Percentiles rank a stretch among this genome's conserved stretches.
Conservation (phyloP, 2,329 filamentous ascomycete genomes). For the Diaporthe longicolla region DNA sequence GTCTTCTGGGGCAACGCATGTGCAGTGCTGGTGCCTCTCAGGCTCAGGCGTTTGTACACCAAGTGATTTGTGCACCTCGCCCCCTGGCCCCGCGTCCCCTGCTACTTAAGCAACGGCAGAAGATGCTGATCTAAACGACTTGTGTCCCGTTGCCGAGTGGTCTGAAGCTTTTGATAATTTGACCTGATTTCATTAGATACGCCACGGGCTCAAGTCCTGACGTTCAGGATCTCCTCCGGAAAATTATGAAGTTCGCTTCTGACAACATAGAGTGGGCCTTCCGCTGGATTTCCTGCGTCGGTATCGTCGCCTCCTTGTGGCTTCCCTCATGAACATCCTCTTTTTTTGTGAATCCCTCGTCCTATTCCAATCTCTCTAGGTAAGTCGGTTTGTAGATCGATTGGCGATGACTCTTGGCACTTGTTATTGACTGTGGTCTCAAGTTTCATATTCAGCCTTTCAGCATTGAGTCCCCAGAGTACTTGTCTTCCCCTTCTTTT, state of each 20-base stretch:
- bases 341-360: background rate
- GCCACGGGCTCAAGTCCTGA: background rate
- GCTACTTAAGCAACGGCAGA: background rate
- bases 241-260: background rate
- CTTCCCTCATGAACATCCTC: background rate
- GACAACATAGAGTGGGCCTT: background rate
- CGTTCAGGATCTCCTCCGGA: background rate
- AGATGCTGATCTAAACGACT: background rate
- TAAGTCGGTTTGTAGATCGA: background rate
- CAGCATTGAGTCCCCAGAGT: background rate
- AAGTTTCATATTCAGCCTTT: background rate
- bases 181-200: background rate
- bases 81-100: background rate
- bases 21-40: background rate
- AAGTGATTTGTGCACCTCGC: background rate
- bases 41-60: background rate
- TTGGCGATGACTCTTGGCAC: background rate
- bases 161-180: background rate
- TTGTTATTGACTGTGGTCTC: background rate
- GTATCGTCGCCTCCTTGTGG: background rate
- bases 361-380: background rate
- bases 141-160: background rate
- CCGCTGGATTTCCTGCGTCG: background rate
- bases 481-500: background rate
- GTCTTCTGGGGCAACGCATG: too few relatives aligned